These are phyloP conservation scores for Colletotrichum orchidophilum DNA, from an alignment of 2,329 filamentous ascomycete genomes.

Conservation along the genomic window DNA sequence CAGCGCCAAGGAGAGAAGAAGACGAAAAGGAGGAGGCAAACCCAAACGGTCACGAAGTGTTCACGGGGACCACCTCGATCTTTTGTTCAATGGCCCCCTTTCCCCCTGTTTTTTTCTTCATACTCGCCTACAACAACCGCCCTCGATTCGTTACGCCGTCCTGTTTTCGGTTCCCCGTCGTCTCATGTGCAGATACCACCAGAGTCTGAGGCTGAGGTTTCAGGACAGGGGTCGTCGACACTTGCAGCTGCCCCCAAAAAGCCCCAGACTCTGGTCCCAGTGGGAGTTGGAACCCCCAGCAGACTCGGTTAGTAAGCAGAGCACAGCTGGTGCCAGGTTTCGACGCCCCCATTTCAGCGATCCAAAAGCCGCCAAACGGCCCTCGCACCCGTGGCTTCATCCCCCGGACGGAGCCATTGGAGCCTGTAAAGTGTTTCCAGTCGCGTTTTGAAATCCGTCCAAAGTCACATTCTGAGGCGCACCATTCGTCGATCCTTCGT, in stretches of 20 bases:
- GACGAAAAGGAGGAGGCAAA: background rate
- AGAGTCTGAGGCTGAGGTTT: slow-evolving; percentile 29
- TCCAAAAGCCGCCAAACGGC: slow-evolving; percentile 13
- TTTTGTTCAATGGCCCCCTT: slow-evolving; percentile 8
- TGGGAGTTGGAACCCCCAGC: too few species aligned
- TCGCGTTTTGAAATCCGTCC: slow-evolving; percentile 28
- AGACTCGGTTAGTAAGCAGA: too few species aligned
- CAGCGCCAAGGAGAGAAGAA: slow-evolving; percentile 25
- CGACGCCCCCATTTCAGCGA: slow-evolving; percentile 13
- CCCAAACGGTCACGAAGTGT: too few species aligned
- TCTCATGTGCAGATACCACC: background rate
- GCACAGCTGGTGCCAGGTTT: background rate
- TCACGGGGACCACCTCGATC: background rate
- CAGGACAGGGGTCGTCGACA: slow-evolving; percentile 35
- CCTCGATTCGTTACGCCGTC: slow-evolving; percentile 2
- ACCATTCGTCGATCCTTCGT: slow-evolving; percentile 22
- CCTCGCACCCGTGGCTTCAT: background rate
- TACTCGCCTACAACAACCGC: background rate
- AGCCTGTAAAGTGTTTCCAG: slow-evolving; percentile 22
- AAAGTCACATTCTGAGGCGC: slow-evolving; percentile 1
- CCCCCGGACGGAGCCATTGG: background rate
- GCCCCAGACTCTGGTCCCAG: background rate
- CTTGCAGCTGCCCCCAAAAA: background rate
- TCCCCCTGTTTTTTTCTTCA: background rate
- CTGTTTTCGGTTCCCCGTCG: background rate